Evolutionary conservation across 257 asterid species (phyloP).

Genomic region (Solanum etuberosum): DNA sequence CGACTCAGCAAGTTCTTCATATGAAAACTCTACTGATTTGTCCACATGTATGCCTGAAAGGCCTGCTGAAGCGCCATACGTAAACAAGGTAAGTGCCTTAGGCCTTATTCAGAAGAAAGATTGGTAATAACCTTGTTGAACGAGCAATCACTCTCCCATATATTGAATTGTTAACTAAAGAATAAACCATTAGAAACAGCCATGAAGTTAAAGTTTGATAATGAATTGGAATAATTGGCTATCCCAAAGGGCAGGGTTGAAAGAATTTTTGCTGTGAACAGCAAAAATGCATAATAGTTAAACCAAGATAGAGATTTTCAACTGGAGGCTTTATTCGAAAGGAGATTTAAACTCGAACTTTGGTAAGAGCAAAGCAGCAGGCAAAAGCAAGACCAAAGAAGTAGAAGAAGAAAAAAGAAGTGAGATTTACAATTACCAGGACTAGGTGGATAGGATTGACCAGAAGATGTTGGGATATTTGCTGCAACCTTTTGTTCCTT

Average conservation of each 20-base stretch:
- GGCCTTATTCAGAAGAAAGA: background rate
- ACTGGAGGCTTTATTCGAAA: background rate
- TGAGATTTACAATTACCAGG: constrained; percentile 5
- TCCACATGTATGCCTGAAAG: constrained; percentile 61
- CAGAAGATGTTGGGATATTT: constrained; percentile 26
- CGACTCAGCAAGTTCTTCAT: constrained; percentile 76
- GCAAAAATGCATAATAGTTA: background rate
- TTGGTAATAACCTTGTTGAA: too few species aligned
- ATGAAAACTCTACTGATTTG: constrained; percentile 82
- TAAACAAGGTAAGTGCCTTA: constrained; percentile 16
- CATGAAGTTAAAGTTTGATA: background rate
- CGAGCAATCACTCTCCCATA: too few species aligned
- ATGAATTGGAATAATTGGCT: background rate
- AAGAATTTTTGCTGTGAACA: background rate
- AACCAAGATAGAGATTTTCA: background rate
- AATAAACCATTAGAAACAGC: background rate
- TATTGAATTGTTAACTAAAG: too few species aligned
- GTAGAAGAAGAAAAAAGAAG: background rate
- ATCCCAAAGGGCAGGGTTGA: background rate
- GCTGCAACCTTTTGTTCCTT: constrained; percentile 26
- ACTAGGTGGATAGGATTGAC: constrained; percentile 21
- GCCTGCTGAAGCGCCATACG: constrained; percentile 38
- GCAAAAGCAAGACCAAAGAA: too few species aligned
- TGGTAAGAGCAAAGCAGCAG: background rate
- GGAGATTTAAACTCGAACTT: background rate